A percentile compares a stretch with the other conserved stretches of the same genome.
Conservation (phyloP, 2,329 filamentous ascomycete genomes). For the Beauveria varroae region DNA sequence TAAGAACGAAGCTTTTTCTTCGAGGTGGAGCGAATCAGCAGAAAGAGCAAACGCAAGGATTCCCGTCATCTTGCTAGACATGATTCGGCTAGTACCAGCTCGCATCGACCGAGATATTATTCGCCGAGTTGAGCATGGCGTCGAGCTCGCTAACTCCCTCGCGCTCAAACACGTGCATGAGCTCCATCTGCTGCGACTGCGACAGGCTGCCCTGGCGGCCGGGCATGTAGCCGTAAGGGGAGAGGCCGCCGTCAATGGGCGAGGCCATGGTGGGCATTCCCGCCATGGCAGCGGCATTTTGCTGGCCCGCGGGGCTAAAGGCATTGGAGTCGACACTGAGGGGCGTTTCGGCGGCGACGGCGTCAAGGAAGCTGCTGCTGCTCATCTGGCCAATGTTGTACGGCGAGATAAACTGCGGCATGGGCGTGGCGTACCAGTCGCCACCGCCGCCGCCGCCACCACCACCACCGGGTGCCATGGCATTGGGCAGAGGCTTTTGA, state of each 20-base stretch:
- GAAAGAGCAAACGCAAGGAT: not conserved
- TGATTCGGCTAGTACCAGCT: conserved; percentile 24
- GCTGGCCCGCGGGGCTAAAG: conserved; percentile 20
- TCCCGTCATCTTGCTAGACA: not conserved
- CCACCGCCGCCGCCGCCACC: conserved; percentile 3
- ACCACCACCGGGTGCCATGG: conserved; percentile 24
- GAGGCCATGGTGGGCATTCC: conserved; percentile 24
- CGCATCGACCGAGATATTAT: conserved; percentile 19
- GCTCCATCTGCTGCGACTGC: conserved; percentile 72
- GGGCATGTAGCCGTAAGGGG: conserved; percentile 22
- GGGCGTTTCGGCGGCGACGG: conserved; percentile 18
- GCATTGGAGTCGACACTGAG: conserved; percentile 22
- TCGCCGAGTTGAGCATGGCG: conserved; percentile 42
- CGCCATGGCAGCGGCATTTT: not conserved
- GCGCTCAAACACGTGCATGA: conserved; percentile 73
- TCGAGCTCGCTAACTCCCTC: conserved; percentile 57
- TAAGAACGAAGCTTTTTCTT: not conserved
- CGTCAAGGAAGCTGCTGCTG: conserved; percentile 32
- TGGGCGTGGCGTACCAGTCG: conserved; percentile 44
- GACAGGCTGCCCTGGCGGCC: conserved; percentile 63
- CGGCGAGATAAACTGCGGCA: conserved; percentile 45
- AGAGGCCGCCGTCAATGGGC: conserved; percentile 9
- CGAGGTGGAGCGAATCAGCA: not conserved
- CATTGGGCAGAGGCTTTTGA: conserved; percentile 36
- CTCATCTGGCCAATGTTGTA: conserved; percentile 39